Conservation (phyloP, 75 land plant species). For the Selaginella tamariscina region DNA sequence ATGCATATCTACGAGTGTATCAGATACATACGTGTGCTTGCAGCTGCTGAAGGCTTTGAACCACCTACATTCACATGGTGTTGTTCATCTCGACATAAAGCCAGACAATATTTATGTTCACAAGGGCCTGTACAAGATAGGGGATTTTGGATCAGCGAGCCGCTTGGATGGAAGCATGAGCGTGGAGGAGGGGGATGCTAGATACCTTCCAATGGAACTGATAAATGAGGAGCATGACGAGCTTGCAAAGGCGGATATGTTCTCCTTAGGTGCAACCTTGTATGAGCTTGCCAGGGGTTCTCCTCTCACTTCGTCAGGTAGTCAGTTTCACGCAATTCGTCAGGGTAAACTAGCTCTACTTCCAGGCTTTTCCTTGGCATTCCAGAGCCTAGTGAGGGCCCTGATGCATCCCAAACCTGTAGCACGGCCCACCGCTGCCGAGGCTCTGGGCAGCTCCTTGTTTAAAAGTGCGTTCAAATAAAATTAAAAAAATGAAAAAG, state of each 20-base stretch:
- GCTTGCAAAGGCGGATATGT: constrained; percentile 78
- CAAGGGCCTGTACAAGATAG: constrained; percentile 66
- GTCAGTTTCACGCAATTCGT: constrained; percentile 37
- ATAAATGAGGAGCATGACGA: constrained; percentile 72
- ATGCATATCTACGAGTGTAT: too few relatives aligned
- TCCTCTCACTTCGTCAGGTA: constrained; percentile 57
- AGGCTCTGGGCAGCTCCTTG: background rate
- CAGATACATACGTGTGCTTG: background rate
- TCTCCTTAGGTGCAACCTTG: constrained; percentile 67
- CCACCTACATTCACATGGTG: constrained; percentile 57
- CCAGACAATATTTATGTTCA: constrained; percentile 85
- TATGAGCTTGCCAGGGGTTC: constrained; percentile 77
- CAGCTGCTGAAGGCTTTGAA: constrained; percentile 73
- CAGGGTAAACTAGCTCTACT: constrained; percentile 75
- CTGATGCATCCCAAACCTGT: constrained; percentile 64
- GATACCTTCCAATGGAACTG: constrained; percentile 81
- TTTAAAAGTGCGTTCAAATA: too few relatives aligned
- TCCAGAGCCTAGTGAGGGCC: constrained; percentile 72
- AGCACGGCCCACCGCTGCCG: constrained; percentile 53
- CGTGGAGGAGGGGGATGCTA: constrained; percentile 91
- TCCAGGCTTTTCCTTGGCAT: constrained; percentile 62
- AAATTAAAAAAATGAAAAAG: too few relatives aligned
- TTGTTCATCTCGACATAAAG: constrained; percentile 86
- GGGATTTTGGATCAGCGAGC: constrained; percentile 93
- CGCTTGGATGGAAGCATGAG: constrained; percentile 43